phyloP scores from a whole-genome alignment of 495 filamentous ascomycete species.

The Aspergillus panamensis region DNA sequence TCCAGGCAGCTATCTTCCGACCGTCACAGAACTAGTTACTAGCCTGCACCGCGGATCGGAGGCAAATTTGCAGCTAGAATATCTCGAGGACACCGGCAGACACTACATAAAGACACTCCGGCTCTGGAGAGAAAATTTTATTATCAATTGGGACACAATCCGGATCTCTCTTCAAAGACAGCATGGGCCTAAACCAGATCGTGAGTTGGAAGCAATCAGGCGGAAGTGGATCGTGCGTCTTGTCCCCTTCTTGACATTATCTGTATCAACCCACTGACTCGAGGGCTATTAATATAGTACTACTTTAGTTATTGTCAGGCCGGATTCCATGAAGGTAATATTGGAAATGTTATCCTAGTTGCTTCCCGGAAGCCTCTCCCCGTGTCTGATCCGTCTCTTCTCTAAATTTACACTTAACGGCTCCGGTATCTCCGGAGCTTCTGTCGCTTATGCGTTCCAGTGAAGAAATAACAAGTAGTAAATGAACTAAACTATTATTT shows the following conservation, averaged over 20 bases:
- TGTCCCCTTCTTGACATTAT: not conserved
- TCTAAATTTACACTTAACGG: not conserved
- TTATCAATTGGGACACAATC: conserved; percentile 2
- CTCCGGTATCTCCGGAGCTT: too few species aligned
- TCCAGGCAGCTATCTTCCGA: conserved; percentile 66
- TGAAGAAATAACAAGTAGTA: too few species aligned
- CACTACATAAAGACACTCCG: conserved; percentile 6
- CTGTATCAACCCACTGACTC: not conserved
- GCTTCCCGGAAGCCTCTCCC: not conserved
- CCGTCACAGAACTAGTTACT: conserved; percentile 56
- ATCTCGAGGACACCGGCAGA: not conserved
- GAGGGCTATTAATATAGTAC: not conserved
- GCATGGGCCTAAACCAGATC: not conserved
- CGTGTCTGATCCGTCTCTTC: not conserved
- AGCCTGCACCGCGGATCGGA: conserved; percentile 35
- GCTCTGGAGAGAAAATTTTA: conserved; percentile 8
- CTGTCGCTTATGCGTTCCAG: too few species aligned
- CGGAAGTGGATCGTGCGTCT: conserved; percentile 9
- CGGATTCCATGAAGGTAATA: conserved; percentile 44
- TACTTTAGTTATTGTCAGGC: conserved; percentile 38
- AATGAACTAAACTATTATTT: too few species aligned
- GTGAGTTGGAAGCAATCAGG: conserved; percentile 1
- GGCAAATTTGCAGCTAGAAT: not conserved
- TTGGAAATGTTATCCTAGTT: conserved; percentile 2
- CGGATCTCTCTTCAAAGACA: not conserved